Base-by-base conservation (phyloP, 345 rosid genomes). In the Lagerstroemia speciosa region DNA sequence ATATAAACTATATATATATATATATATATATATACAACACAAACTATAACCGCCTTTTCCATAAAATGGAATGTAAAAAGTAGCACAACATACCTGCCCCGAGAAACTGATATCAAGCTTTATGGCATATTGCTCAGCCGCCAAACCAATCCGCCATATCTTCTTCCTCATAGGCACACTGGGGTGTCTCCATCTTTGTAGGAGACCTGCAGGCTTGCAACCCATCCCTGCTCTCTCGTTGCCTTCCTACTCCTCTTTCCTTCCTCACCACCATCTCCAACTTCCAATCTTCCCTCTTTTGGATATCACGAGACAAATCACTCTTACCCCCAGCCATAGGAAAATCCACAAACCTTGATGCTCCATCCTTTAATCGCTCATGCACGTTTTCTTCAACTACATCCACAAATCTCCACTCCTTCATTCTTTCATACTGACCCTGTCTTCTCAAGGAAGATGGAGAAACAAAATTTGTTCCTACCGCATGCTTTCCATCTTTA, bases 81-180 rank as follows among this genome's bases (percentile, higher is more conserved):
- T n/a, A n/a, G n/a, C n/a, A n/a, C n/a, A n/a, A n/a, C n/a, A n/a
- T n/a, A n/a, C n/a, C n/a, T n/a, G n/a, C n/a, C n/a, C n/a, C n/a
- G n/a, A n/a, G n/a, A n/a, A 41, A 41, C 45, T 41, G 45, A 7
- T 19, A 19, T 48, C 34, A 6, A 58, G 62, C 14, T 58, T 64
- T 19, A 64, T 17, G 22, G 24, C n/a, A 36, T 64, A 34, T n/a
- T 17, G 8, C 37, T 61, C 15, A 5, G n/a, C n/a, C 17, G 14
- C 74, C 80, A 78, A 90, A 90, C 96, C 96, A 93, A 33, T 81
- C 88, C 26, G 83, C 80, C 81, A 89, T 81, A 75, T 86, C 92
- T 72, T 86, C 92, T 71, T 84, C 93, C 66, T 87, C 91, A 58
- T 72, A 82, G 22, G 62, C 66, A 52, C 75, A 67, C 68, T 84